Conservation (phyloP, 2,329 filamentous ascomycete species). For the Calonectria pseudoreteaudii region DNA sequence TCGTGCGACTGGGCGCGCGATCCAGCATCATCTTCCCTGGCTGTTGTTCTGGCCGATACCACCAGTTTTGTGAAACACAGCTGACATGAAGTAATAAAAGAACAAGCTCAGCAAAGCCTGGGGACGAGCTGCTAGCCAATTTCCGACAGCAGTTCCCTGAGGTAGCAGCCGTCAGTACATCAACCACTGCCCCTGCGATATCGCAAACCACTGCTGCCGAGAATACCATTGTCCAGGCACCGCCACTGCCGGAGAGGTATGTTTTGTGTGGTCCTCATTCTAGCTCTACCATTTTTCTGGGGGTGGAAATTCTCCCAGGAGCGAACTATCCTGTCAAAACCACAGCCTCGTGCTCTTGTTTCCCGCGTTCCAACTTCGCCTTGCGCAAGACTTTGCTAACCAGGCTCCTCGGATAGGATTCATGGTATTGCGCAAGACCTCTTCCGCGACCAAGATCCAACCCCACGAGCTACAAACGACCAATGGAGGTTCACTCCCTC, state of each 20-base stretch:
- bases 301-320: background rate
- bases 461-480: conserved; percentile 82
- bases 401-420: conserved; percentile 26
- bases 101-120: conserved; percentile 86
- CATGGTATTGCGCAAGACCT: conserved; percentile 42
- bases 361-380: background rate
- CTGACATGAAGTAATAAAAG: conserved; percentile 51
- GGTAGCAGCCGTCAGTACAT: conserved; percentile 66
- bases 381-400: conserved; percentile 26
- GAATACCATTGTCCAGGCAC: conserved; percentile 34
- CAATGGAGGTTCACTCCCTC: conserved; percentile 91
- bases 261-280: conserved; percentile 9
- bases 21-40: background rate
- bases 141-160: conserved; percentile 89
- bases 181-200: conserved; percentile 56
- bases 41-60: background rate
- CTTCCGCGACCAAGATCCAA: conserved; percentile 81
- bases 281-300: background rate
- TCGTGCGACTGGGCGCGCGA: background rate
- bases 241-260: conserved; percentile 45
- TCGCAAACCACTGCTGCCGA: conserved; percentile 48
- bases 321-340: background rate
- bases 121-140: conserved; percentile 83
- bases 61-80: background rate
- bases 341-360: background rate